Conservation (phyloP, 148 eudicot genomes). For the Rheum nobile region DNA sequence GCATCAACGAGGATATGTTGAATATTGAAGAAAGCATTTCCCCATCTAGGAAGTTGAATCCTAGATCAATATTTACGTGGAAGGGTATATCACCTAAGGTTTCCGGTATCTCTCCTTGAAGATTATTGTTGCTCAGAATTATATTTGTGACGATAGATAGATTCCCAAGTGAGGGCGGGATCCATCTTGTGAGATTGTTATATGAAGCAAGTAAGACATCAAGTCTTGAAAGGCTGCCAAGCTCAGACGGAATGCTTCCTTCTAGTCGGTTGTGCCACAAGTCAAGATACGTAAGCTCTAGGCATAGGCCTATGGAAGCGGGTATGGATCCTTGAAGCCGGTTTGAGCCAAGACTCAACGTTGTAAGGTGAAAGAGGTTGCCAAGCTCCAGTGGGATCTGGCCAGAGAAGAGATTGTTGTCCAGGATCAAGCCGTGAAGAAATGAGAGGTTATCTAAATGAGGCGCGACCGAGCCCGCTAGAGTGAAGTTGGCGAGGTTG, state of each 20-base stretch:
- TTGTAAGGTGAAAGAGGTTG: constrained; percentile 11
- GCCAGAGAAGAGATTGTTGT: constrained; percentile 13
- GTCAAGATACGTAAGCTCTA: constrained; percentile 4
- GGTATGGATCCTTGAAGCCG: constrained; percentile 17
- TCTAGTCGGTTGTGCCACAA: constrained; percentile 11
- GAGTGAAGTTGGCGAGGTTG: constrained; percentile 11
- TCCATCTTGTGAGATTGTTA: constrained; percentile 14
- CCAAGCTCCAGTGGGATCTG: constrained; percentile 14
- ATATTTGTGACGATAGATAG: constrained; percentile 13
- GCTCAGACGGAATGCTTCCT: constrained; percentile 15
- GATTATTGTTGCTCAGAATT: constrained; percentile 4
- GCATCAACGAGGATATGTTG: constrained; percentile 5
- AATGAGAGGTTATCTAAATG: constrained; percentile 20
- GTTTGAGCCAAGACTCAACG: constrained; percentile 12
- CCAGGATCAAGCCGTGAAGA: constrained; percentile 13
- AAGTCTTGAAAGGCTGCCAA: constrained; percentile 17
- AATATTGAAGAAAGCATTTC: constrained; percentile 13
- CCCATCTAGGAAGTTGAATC: constrained; percentile 11
- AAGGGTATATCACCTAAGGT: constrained; percentile 10
- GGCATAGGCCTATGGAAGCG: constrained; percentile 8
- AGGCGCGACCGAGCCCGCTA: constrained; percentile 14
- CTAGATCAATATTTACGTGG: constrained; percentile 8
- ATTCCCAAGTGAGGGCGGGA: constrained; percentile 18
- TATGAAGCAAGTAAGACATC: not conserved
- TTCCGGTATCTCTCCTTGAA: constrained; percentile 14